Percentiles rank a stretch among this genome's conserved stretches.
phyloP scores from a whole-genome alignment of 768 basidiomycete species.

The Rhodocollybia butyracea region DNA sequence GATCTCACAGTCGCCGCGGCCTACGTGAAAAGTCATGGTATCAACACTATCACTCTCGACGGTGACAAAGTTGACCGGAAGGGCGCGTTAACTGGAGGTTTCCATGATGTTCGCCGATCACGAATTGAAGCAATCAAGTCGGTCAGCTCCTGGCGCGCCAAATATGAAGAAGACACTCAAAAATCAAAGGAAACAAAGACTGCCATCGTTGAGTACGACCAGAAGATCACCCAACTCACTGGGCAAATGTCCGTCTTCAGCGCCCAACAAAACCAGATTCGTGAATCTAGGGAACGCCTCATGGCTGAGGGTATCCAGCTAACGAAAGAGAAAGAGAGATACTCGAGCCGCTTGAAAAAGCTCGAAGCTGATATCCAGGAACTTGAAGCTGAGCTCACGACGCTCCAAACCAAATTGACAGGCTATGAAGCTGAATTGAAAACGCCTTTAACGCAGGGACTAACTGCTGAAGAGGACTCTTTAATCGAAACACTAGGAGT shows the following conservation, averaged over 20 bases:
- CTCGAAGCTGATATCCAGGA: constrained; percentile 70
- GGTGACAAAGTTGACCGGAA: constrained; percentile 98
- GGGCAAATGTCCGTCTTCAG: constrained; percentile 71
- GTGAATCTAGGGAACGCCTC: constrained; percentile 65
- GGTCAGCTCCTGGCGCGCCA: constrained; percentile 71
- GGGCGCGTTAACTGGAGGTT: constrained; percentile 94
- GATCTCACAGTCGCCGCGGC: constrained; percentile 90
- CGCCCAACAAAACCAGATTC: constrained; percentile 67
- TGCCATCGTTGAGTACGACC: constrained; percentile 70
- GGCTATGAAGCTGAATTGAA: constrained; percentile 68
- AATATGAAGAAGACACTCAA: constrained; percentile 62
- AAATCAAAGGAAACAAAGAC: constrained; percentile 73
- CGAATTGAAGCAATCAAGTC: constrained; percentile 84
- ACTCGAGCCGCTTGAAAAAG: constrained; percentile 54
- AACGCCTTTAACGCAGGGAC: constrained; percentile 69
- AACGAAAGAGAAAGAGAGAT: constrained; percentile 66
- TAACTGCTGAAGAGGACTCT: constrained; percentile 70
- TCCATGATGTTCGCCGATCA: constrained; percentile 87
- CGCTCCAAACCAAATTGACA: constrained; percentile 57
- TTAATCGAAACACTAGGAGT: constrained; percentile 64
- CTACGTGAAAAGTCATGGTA: constrained; percentile 90
- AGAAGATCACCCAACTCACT: constrained; percentile 74
- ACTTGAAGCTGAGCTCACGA: constrained; percentile 65
- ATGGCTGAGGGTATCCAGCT: constrained; percentile 58
- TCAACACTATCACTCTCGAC: constrained; percentile 96